These are phyloP conservation scores for Musa balbisiana DNA, from an alignment of 202 grass and related monocot genomes.

Conservation along the genomic window DNA sequence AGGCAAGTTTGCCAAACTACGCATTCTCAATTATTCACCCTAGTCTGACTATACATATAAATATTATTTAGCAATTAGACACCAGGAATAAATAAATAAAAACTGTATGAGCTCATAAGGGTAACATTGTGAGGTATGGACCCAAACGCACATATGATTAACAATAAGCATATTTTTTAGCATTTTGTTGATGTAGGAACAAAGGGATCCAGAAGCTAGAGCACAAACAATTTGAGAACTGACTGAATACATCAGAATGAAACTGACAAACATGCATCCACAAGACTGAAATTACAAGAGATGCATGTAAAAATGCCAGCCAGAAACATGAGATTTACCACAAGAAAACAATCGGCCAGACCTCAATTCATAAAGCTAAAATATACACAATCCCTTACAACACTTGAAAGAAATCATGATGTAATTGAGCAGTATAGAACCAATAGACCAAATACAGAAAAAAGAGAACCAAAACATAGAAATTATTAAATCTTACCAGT, in stretches of 20 bases:
- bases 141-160: background rate
- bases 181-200: background rate
- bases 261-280: background rate
- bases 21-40: background rate
- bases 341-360: background rate
- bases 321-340: background rate
- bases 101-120: background rate
- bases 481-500: conserved; percentile 42
- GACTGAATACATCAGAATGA: background rate
- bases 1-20: background rate
- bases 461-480: background rate
- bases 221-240: background rate
- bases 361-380: background rate
- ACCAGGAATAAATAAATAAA: background rate
- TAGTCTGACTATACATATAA: background rate
- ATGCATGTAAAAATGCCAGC: background rate
- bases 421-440: background rate
- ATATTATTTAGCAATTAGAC: background rate
- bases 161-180: background rate
- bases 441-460: too few species aligned
- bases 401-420: background rate
- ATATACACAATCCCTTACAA: background rate
- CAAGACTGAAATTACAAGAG: background rate
- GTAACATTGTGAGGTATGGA: background rate
- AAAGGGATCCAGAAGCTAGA: background rate